Conservation (phyloP, 805 yeast genomes). For the Ogataea methylovora region DNA sequence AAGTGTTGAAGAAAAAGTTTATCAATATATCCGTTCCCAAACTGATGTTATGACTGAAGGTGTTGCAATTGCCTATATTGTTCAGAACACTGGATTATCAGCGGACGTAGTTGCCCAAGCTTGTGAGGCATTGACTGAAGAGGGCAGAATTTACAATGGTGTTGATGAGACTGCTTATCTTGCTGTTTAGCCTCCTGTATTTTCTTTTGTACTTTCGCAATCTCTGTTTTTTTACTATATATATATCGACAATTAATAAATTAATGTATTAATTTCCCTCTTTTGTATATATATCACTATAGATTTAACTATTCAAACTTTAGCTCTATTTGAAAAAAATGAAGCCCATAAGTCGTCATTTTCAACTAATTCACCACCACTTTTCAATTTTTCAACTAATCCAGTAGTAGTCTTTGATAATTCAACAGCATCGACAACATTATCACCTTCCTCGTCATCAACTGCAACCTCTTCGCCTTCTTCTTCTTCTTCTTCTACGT, state of each 20-base stretch:
- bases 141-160: constrained; percentile 63
- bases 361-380: constrained; percentile 53
- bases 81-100: constrained; percentile 45
- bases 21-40: constrained; percentile 40
- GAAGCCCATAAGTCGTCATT: constrained; percentile 57
- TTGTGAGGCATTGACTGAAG: constrained; percentile 52
- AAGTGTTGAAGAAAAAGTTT: constrained; percentile 35
- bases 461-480: constrained; percentile 2
- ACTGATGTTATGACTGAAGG: constrained; percentile 63
- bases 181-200: constrained; percentile 33
- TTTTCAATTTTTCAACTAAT: constrained; percentile 35
- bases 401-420: constrained; percentile 43
- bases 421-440: constrained; percentile 47
- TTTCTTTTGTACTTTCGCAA: background rate
- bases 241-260: background rate
- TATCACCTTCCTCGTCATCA: constrained; percentile 10
- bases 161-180: constrained; percentile 58
- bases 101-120: constrained; percentile 41
- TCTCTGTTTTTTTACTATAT: background rate
- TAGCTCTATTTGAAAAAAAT: constrained; percentile 35
- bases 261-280: background rate
- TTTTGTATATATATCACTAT: background rate
- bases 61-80: constrained; percentile 58
- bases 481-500: constrained; percentile 5
- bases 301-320: background rate